Base-by-base conservation (phyloP, 345 rosid species). In the Hibiscus trionum region DNA sequence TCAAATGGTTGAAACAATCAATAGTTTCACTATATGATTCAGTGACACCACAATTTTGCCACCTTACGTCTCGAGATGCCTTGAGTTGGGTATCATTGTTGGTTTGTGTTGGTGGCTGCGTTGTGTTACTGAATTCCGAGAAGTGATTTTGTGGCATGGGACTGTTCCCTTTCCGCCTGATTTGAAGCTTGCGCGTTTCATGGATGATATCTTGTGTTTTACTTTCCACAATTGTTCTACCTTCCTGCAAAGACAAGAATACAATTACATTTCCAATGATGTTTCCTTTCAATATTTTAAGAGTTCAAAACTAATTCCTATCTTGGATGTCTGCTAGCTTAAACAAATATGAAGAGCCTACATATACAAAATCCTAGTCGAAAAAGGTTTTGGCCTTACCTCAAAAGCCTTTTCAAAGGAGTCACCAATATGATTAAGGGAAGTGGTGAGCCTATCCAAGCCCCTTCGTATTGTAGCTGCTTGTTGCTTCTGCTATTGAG, bases 21-120 rank as follows among this genome's bases (percentile, higher is more conserved):
- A 66, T 55, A 70, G 2, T 57, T 58, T 66, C 61, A 74, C 70
- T 76, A 70, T 6, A 71, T 77, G 74, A 82, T 77, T 80, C 74
- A 64, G 68, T 81, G 64, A 72, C 76, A 82, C n/a, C 83, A 74
- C 85, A 77, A 82, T 31, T 53, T 82, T 84, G 88, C 82, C 88
- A 85, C 88, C 96, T 91, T 84, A 96, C 98, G 75, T 96, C 99
- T 78, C 99, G 98, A 70, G 99, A 93, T 73, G 99, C 99, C 90
- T 96, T 96, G 84, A 96, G 88, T 72, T 91, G 98, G 58, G 82
- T 89, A 65, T 93, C 97, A 42, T 80, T 96, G 81, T 86, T 80
- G 82, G 81, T 75, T 72, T 58, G 62, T 19, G 15, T 24, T 24
- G 15, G 62, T 58, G 81, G 88, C 60, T 85, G 87, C 88, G 85